These are phyloP conservation scores for Verticillium klebahnii DNA, from an alignment of 2,329 filamentous ascomycete species.

Conservation along the genomic window DNA sequence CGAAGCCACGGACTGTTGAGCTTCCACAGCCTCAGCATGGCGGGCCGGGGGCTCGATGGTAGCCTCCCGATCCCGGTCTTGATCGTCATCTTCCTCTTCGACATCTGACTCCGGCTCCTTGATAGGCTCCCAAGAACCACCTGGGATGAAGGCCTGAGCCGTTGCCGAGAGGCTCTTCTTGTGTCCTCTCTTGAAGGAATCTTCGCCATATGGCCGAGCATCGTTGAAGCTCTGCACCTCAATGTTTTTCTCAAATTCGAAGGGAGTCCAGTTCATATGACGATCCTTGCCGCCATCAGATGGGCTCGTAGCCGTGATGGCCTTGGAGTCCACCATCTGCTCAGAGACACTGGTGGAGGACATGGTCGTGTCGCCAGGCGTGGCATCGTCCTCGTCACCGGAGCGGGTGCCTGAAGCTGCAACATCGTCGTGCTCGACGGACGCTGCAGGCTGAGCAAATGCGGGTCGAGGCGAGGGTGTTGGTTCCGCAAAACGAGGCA, in stretches of 20 bases:
- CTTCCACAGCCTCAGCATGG: background rate
- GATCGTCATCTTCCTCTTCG: slow-evolving; percentile 15
- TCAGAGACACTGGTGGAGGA: slow-evolving; percentile 50
- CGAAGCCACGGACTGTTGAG: background rate
- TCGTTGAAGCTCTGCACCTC: slow-evolving; percentile 48
- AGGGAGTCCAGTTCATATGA: slow-evolving; percentile 52
- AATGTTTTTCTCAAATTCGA: slow-evolving; percentile 49
- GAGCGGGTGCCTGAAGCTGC: slow-evolving; percentile 6
- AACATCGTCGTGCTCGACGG: slow-evolving; percentile 4
- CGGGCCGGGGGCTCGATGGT: slow-evolving; percentile 9
- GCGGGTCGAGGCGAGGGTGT: slow-evolving; percentile 20
- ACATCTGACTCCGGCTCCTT: slow-evolving; percentile 12
- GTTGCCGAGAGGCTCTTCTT: slow-evolving; percentile 63
- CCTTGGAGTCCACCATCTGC: slow-evolving; percentile 45
- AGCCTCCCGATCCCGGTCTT: slow-evolving; percentile 12
- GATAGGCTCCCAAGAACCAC: slow-evolving; percentile 16
- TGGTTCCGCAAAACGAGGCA: slow-evolving; percentile 68
- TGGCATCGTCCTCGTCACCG: slow-evolving; percentile 37
- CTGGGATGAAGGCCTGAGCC: slow-evolving; percentile 63
- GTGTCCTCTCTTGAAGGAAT: slow-evolving; percentile 35
- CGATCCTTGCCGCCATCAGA: slow-evolving; percentile 47
- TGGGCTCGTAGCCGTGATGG: slow-evolving; percentile 41
- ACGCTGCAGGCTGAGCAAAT: slow-evolving; percentile 5
- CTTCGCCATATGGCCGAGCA: slow-evolving; percentile 44
- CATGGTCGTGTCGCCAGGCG: slow-evolving; percentile 42